Conservation (phyloP, 768 basidiomycete genomes). For the Trametes villosa region DNA sequence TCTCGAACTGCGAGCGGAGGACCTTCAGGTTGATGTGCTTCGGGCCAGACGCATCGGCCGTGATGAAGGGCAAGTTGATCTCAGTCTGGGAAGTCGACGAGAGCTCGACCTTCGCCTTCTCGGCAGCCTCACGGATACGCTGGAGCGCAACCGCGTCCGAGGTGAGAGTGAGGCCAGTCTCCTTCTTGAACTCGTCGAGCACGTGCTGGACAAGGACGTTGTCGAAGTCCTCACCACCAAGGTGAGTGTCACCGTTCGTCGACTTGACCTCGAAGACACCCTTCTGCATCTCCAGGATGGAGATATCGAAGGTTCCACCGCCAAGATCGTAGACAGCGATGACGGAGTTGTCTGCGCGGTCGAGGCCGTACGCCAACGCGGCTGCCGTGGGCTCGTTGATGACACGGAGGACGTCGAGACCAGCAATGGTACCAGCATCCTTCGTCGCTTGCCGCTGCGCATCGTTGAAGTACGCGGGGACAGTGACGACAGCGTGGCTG, state of each 20-base stretch:
- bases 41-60: conserved; percentile 91
- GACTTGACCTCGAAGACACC: conserved; percentile 99
- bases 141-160: conserved; percentile 96
- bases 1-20: conserved; percentile 88
- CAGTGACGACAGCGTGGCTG: conserved; percentile 90
- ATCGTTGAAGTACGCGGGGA: conserved; percentile 99
- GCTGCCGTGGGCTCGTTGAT: conserved; percentile 99
- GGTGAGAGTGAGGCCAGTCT: conserved; percentile 77
- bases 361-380: conserved; percentile 96
- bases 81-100: conserved; percentile 96
- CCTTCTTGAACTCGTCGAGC: conserved; percentile 93
- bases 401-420: conserved; percentile 95
- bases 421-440: conserved; percentile 96
- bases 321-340: conserved; percentile 99
- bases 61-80: conserved; percentile 97
- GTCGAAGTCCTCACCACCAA: conserved; percentile 96
- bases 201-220: conserved; percentile 86
- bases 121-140: conserved; percentile 97
- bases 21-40: conserved; percentile 97
- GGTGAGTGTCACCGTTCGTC: conserved; percentile 98
- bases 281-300: conserved; percentile 99
- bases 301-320: conserved; percentile 99
- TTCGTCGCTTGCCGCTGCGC: conserved; percentile 99
- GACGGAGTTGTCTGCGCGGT: conserved; percentile 76
- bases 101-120: conserved; percentile 99